Evolutionary conservation across 2,329 filamentous ascomycete genomes (phyloP), one percentile per base, ranked within the genome.

Genomic region (Pochonia chlamydosporia): DNA sequence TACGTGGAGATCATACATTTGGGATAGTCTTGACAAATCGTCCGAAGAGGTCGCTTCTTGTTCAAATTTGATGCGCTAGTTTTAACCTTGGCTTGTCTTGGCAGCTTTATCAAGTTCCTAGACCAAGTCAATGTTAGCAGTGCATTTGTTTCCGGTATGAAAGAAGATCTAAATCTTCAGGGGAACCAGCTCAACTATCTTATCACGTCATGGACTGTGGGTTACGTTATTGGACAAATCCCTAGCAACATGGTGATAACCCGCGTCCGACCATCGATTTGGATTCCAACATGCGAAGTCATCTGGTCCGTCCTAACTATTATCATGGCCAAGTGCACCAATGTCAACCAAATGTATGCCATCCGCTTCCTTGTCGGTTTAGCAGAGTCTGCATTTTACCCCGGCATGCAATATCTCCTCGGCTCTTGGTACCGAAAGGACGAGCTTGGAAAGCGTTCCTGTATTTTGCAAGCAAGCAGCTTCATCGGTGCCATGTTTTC

Each of bases 141-240:
- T 3, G 67, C 66, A 4, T 70, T 63, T 37, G 64, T 69, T 5
- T 64, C 50, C 11, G 61, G 61, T 42, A 64, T 64, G 73, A 69
- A 76, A 56, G 73, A 77, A 53, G 74, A 78, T 46, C 59, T 79
- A 2, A 56, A 62, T 1, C 64, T 81, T 36, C 69, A 72, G 42
- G 66, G 68, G 5, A 79, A 79, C 52, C 61, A 81, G 48, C 67
- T 79, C 24, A 79, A 79, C 50, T 74, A 78, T 43, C 53, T 67
- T 50, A 58, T 59, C 47, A 72, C 76, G 3, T 53, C 52, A 6
- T 58, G 53, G 33, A 53, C 52, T 46, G 49, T 56, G 7, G 54
- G 54, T n/a, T 54, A 42, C 37, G 49, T 54, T 18, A 49, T 46
- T 3, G 24, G 51, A 11, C 52, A 54, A 33, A 50, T 56, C 24